Evolutionary conservation across 176 grass and related monocot genomes (phyloP).

Genomic region (Coix lacrymajobi): DNA sequence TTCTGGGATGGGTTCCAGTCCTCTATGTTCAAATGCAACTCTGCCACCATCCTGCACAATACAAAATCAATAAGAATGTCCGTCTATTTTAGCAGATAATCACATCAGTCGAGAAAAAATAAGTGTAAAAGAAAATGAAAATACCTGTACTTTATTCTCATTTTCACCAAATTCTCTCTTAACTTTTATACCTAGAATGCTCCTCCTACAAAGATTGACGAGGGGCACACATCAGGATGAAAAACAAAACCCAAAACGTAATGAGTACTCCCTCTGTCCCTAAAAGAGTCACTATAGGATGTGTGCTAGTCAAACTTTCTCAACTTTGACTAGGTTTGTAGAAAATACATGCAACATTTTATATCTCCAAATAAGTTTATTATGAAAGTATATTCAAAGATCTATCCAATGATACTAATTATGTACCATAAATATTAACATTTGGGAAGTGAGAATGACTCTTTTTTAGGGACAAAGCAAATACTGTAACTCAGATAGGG

Average conservation of each 20-base stretch:
- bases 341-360: too few species aligned
- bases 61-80: not conserved
- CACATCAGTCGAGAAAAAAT: not conserved
- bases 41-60: conserved; percentile 29
- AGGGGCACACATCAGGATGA: not conserved
- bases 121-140: not conserved
- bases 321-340: too few species aligned
- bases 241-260: not conserved
- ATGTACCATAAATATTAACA: too few species aligned
- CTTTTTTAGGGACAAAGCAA: too few species aligned
- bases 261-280: too few species aligned
- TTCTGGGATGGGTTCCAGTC: conserved; percentile 28
- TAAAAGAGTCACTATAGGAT: too few species aligned
- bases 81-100: not conserved
- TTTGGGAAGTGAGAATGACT: too few species aligned
- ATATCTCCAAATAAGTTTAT: too few species aligned
- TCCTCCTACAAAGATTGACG: conserved; percentile 42
- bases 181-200: conserved; percentile 48
- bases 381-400: too few species aligned
- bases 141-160: conserved; percentile 60
- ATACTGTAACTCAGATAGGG: not conserved
- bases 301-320: too few species aligned
- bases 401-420: too few species aligned
- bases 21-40: conserved; percentile 32
- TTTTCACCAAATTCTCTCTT: conserved; percentile 71